These are phyloP conservation scores for Diaporthe nobilis DNA, from an alignment of 2,329 filamentous ascomycete genomes.

Conservation along the genomic window DNA sequence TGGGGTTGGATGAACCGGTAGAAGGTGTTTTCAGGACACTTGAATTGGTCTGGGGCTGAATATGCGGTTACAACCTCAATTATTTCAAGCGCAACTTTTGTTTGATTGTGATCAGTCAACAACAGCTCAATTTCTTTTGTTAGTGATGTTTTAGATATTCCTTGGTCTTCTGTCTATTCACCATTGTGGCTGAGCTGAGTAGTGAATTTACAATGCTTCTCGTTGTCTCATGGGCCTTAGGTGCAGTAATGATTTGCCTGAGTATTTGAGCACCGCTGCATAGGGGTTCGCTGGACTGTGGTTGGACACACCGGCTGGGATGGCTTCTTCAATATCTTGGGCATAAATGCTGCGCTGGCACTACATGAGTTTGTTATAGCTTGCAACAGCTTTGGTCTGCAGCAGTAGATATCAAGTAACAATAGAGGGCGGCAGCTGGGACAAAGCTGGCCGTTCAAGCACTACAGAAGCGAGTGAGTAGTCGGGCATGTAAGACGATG, in stretches of 20 bases:
- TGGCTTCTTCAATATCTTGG: background rate
- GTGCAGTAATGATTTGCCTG: background rate
- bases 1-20: background rate
- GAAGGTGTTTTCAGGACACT: background rate
- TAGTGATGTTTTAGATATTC: too few species aligned
- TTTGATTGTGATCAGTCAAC: too few species aligned
- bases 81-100: too few species aligned
- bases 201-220: too few species aligned
- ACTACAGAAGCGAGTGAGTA: background rate
- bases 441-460: background rate
- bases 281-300: background rate
- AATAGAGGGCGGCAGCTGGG: background rate
- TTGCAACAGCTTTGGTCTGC: too few species aligned
- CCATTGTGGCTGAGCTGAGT: too few species aligned
- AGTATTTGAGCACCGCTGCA: background rate
- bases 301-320: background rate
- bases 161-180: too few species aligned
- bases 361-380: too few species aligned
- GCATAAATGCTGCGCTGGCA: too few species aligned
- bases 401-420: background rate
- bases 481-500: background rate
- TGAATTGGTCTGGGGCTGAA: background rate
- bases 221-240: too few species aligned
- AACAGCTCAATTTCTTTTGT: too few species aligned
- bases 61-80: too few species aligned